A percentile compares a stretch with the other conserved stretches of the same genome.
Conservation (phyloP, 2,329 filamentous ascomycete genomes). For the Curvularia hawaiiensis region DNA sequence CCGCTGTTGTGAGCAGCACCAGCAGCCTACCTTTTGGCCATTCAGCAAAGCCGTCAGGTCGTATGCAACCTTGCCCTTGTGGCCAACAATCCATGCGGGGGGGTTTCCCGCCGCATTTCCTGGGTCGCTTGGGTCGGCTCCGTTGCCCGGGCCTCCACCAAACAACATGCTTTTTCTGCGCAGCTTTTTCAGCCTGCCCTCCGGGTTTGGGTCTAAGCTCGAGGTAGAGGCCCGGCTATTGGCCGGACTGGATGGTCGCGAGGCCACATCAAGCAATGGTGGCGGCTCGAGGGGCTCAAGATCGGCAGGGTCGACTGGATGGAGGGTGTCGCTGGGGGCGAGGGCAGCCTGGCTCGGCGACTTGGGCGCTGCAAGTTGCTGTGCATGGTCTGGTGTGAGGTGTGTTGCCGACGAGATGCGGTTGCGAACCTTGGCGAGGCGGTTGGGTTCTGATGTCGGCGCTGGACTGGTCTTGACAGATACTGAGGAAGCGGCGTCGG, state of each 20-base stretch:
- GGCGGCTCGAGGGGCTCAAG: conserved; percentile 38
- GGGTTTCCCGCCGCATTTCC: conserved; percentile 26
- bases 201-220: conserved; percentile 20
- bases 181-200: conserved; percentile 38
- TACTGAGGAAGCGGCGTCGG: conserved; percentile 9
- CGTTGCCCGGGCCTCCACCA: conserved; percentile 29
- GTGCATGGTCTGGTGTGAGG: conserved; percentile 39
- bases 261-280: conserved; percentile 32
- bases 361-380: conserved; percentile 26
- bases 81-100: conserved; percentile 64
- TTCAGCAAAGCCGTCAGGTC: conserved; percentile 57
- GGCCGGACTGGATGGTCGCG: conserved; percentile 36
- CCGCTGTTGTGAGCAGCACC: conserved; percentile 5
- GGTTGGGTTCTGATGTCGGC: conserved; percentile 36
- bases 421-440: conserved; percentile 40
- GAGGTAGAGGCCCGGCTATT: conserved; percentile 34
- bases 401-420: conserved; percentile 40
- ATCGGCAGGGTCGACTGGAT: conserved; percentile 31
- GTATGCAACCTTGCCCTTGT: conserved; percentile 62
- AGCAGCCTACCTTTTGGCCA: conserved; percentile 55
- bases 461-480: conserved; percentile 23
- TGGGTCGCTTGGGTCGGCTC: conserved; percentile 26
- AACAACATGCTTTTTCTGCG: conserved; percentile 45
- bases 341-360: conserved; percentile 20
- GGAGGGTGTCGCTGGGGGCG: conserved; percentile 33